These are phyloP conservation scores for Lycium barbarum DNA, from an alignment of 257 asterid species.

Conservation along the genomic window DNA sequence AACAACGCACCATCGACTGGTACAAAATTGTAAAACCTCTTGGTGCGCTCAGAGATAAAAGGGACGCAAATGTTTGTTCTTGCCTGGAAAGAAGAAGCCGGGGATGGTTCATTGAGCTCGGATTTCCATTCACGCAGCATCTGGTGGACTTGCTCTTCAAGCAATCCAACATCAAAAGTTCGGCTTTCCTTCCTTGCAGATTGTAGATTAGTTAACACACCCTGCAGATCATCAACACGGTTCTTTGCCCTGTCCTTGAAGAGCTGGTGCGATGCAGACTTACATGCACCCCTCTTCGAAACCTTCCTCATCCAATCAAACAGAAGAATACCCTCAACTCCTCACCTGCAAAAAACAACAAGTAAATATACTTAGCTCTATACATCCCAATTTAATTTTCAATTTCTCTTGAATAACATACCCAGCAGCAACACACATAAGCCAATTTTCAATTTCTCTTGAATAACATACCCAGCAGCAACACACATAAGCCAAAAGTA, in stretches of 20 bases:
- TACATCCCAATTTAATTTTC: neutral
- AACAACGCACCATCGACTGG: neutral
- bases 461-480: neutral
- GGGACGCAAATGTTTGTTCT: neutral
- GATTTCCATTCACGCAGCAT: conserved; percentile 98
- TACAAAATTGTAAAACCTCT: conserved; percentile 1
- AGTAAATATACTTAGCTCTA: neutral
- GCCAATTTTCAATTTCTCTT: conserved; percentile 15
- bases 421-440: too few species aligned
- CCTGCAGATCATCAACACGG: conserved; percentile 97
- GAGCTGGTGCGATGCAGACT: conserved; percentile 86
- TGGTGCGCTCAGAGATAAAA: neutral
- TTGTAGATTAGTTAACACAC: conserved; percentile 82
- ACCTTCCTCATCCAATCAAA: conserved; percentile 74
- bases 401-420: neutral
- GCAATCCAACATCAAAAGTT: conserved; percentile 68
- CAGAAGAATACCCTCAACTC: conserved; percentile 37
- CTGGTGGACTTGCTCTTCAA: conserved; percentile 97
- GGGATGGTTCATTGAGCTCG: conserved; percentile 91
- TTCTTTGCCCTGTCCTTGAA: conserved; percentile 94
- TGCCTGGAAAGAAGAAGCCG: conserved; percentile 95
- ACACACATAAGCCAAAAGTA: neutral
- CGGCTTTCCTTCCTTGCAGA: conserved; percentile 97
- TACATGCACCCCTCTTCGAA: conserved; percentile 79
- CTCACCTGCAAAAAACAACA: conserved; percentile 44